Base-by-base conservation (phyloP, 371 early-diverging fungal species). In the Zychaea mexicana region DNA sequence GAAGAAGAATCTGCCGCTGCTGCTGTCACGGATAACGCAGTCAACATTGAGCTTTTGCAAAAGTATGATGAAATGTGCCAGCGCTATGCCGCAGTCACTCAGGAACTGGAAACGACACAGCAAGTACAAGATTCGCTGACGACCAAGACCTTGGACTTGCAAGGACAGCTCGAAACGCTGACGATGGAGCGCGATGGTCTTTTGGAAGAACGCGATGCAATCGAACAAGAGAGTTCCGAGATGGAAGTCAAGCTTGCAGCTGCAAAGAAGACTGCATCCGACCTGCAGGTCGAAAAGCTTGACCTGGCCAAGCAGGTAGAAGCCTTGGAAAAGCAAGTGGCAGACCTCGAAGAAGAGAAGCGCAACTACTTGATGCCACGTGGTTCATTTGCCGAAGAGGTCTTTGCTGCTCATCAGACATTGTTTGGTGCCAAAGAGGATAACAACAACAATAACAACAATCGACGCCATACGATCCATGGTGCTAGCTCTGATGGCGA, bases 331-430 rank as follows among this genome's bases (percentile, higher is more conserved):
- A 46, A 60, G n/a, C 67, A 65, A 17, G 72, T 79, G 12, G 59
- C 62, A 9, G 66, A 62, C 21, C 60, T 82, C 2, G 82, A 82
- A 60, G 66, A 77, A 2, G 79, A 81, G 42, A 75, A 77, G 21
- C 66, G 68, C 13, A 74, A 81, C 27, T 78, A 76, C 27, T 52
- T 81, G 28, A 76, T 76, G 71, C 78, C 81, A 10, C 76, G 81
- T 27, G 76, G 73, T 2, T 72, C 78, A 0, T 81, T 81, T 36
- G 62, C 76, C 0, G 81, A 81, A 60, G 81, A 81, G 52, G 81
- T 78, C 0, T 70, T 78, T 66, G 78, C 78, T 22, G 81, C 77
- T 12, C 78, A 78, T 45, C 68, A 72, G 27, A 71, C 73, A 3
- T 52, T 77, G 53, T 76, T 76, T 67, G 72, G 76, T 3, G 30